Evolutionary conservation across 2,329 filamentous ascomycete genomes (phyloP).

Genomic region (Pseudocercospora fuligena): DNA sequence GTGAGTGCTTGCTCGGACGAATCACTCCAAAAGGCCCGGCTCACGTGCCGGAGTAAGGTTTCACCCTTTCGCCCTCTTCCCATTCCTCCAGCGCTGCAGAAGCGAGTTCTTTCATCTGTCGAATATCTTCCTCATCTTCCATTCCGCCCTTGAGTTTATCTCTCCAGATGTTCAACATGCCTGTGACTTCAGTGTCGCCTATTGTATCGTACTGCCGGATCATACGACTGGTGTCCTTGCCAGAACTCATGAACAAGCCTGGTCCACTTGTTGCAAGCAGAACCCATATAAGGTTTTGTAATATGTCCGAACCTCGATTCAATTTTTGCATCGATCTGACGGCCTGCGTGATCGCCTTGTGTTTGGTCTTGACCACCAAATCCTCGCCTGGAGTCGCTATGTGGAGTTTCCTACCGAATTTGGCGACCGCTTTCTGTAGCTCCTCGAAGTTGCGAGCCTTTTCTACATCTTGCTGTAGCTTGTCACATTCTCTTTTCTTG

Average conservation of each 20-base stretch:
- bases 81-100: constrained; percentile 29
- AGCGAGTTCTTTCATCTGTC: constrained; percentile 37
- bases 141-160: constrained; percentile 37
- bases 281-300: constrained; percentile 44
- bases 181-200: constrained; percentile 32
- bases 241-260: constrained; percentile 40
- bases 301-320: constrained; percentile 37
- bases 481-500: constrained; percentile 34
- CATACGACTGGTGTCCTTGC: constrained; percentile 44
- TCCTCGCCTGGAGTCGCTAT: constrained; percentile 28
- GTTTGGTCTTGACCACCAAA: constrained; percentile 29
- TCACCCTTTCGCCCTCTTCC: constrained; percentile 15
- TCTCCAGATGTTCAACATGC: constrained; percentile 36
- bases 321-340: constrained; percentile 34
- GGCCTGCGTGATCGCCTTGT: constrained; percentile 29
- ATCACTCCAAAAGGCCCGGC: no score
- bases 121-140: constrained; percentile 32
- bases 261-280: constrained; percentile 34
- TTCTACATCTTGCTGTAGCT: constrained; percentile 32
- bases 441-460: constrained; percentile 32
- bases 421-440: constrained; percentile 31
- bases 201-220: constrained; percentile 37
- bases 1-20: no score
- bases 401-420: constrained; percentile 36
- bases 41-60: constrained; percentile 21